Base-by-base conservation (phyloP, 2,329 filamentous ascomycete genomes). In the Ophiostoma triangulosporum region DNA sequence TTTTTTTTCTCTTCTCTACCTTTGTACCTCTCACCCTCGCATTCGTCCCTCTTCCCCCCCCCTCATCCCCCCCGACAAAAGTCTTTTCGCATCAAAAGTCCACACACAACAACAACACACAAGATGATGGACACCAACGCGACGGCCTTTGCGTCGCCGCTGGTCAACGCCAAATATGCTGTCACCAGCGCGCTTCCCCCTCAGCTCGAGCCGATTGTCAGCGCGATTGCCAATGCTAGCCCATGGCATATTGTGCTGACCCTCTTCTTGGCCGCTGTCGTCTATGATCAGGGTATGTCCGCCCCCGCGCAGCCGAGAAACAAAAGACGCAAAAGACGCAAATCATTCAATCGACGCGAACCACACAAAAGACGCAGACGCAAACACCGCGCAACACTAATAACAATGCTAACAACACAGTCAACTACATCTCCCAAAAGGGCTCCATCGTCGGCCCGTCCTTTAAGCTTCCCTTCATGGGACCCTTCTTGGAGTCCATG, bases 401-500 rank as follows among this genome's bases (percentile, higher is more conserved):
- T 29, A 46, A 55, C 40, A 26, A 5, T 31, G 15, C 56, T 61
- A 54, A 56, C 56, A 52, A 27, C 64, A 48, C 62, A 93, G 87
- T 84, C 61, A 83, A 78, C 66, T 93, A 91, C 66, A 73, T 88
- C 60, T 73, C 75, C 64, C 79, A 80, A 62, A 91, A 91, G 68
- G 85, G 86, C 55, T 77, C 78, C 26, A 90, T 93, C 62, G 80
- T 77, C 51, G 87, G 87, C 36, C 86, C 87, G 27, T 62, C 76
- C 45, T 84, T 78, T 75, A 93, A 93, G 70, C 73, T 84, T 55
- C 87, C 87, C 40, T 91, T 93, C 64, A 89, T 97, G 67, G 93
- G 93, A n/a, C 91, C 93, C 5, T 97, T 98, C 69, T 76, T 97
- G 54, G 75, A 96, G 65, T 95, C 89, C 27, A 75, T 97, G 62